Percentiles rank a stretch among this genome's conserved stretches.
phyloP scores from a whole-genome alignment of 495 filamentous ascomycete genomes.

The Tuber microsphaerosporum region DNA sequence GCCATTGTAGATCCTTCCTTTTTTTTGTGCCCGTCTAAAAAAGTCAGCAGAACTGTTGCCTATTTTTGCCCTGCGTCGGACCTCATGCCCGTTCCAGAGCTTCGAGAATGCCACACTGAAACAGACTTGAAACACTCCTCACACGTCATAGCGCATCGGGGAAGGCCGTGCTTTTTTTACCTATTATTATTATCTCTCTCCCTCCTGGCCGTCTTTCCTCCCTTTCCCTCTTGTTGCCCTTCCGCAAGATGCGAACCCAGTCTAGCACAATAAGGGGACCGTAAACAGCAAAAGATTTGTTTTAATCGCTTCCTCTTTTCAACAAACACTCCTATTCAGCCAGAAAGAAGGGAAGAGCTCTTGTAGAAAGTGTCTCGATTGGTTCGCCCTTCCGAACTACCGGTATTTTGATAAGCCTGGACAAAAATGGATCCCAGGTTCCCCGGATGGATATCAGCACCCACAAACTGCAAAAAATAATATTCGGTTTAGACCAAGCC shows the following conservation, averaged over 20 bases:
- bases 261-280: not conserved
- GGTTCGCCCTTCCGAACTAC: not conserved
- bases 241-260: slow-evolving; percentile 28
- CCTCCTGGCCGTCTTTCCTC: not conserved
- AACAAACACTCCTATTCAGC: not conserved
- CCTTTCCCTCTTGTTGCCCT: slow-evolving; percentile 7
- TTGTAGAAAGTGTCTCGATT: not conserved
- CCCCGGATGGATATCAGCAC: not conserved
- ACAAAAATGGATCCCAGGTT: not conserved
- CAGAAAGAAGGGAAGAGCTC: not conserved
- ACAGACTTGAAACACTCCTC: slow-evolving; percentile 29
- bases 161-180: slow-evolving; percentile 15
- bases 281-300: not conserved
- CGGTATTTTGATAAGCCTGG: not conserved
- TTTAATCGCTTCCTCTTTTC: not conserved
- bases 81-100: slow-evolving; percentile 34
- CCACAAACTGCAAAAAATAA: not conserved
- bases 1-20: slow-evolving; percentile 14
- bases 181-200: not conserved
- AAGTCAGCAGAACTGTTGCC: slow-evolving; percentile 3
- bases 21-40: not conserved
- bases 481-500: not conserved
- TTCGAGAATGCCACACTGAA: slow-evolving; percentile 37
- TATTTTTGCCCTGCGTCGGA: slow-evolving; percentile 33
- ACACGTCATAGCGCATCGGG: slow-evolving; percentile 32